Evolutionary conservation across 495 filamentous ascomycete genomes (phyloP), one percentile per base, ranked within the genome.

Genomic region (Penicillium longicatenatum): DNA sequence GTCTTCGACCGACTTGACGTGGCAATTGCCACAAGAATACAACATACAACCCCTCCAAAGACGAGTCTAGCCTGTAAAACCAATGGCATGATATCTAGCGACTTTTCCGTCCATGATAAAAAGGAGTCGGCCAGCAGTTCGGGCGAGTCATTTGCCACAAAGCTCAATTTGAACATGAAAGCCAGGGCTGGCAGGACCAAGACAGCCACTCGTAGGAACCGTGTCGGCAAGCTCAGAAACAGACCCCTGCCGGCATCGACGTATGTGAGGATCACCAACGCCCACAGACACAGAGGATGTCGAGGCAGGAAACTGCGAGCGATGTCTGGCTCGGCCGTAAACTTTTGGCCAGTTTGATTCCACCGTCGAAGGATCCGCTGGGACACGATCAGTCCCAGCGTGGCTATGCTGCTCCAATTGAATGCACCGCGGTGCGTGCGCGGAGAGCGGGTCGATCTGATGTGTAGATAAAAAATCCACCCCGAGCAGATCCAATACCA

Each of bases 331-430:
- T 87, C 89, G 14, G 91, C 93, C 16, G 94, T 86, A 61, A 90
- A 90, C 58, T 99, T 99, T 62, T 97, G 92, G 21, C 94, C 94
- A 0, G 94, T 98, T 69, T 97, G 94, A 68, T 97, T 97, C 93
- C 93, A 99, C 37, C 86, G 79, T 44, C 90, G 76, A 42, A 87
- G 63, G 6, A 95, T 61, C 31, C 94, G 83, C 39, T 89, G 78
- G 17, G 80, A 61, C 9, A 78, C 55, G 11, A 65, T 58, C 7
- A 78, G 59, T 3, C 59, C 68, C 7, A 67, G 29, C 14, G 65
- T 60, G n/a, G 55, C 55, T 21, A 63, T 26, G 21, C 42, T 65
- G 19, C 41, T 30, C n/a, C 54, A 44, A 16, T 64, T 20, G 7
- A 41, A 43, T 6, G 4, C 5, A 20, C 10, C 35, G 2, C n/a